Percentiles rank a stretch among this genome's conserved stretches.
Evolutionary conservation across 176 grass and related monocot genomes (phyloP).

Genomic region (Bromus sterilis): DNA sequence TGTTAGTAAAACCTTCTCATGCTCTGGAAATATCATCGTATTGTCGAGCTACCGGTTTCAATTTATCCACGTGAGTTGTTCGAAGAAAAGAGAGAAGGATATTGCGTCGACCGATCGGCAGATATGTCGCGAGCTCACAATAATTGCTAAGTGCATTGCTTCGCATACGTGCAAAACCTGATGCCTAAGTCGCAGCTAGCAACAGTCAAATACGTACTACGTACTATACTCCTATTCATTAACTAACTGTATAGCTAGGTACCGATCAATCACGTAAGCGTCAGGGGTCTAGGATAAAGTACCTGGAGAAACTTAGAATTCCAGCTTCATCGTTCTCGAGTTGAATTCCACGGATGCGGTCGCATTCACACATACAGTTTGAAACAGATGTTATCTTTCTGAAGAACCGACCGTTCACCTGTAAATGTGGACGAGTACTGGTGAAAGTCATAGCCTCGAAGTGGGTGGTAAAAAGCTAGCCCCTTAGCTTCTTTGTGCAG

Average conservation of each 20-base stretch:
- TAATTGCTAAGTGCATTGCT: conserved; percentile 24
- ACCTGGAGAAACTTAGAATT: conserved; percentile 2
- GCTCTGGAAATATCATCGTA: no score
- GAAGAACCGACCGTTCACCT: conserved; percentile 24
- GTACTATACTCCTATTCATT: background rate
- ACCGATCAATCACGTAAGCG: background rate
- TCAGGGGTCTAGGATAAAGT: background rate
- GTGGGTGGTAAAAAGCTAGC: background rate
- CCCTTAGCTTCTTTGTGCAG: background rate
- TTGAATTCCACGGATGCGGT: conserved; percentile 1
- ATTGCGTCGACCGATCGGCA: conserved; percentile 38
- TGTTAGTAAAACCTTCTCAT: no score
- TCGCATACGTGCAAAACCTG: conserved; percentile 20
- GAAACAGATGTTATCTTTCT: conserved; percentile 28
- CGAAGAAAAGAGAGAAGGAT: conserved; percentile 3
- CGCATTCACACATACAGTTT: conserved; percentile 6
- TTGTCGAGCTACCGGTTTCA: no score
- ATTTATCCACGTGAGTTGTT: background rate
- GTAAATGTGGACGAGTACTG: background rate
- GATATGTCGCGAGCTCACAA: conserved; percentile 12
- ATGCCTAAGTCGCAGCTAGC: conserved; percentile 28
- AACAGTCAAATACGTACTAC: conserved; percentile 12
- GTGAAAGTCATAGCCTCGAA: background rate
- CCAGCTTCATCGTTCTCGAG: background rate
- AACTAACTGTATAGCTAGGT: background rate